Conservation (phyloP, 768 basidiomycete genomes). For the Mycena venus region DNA sequence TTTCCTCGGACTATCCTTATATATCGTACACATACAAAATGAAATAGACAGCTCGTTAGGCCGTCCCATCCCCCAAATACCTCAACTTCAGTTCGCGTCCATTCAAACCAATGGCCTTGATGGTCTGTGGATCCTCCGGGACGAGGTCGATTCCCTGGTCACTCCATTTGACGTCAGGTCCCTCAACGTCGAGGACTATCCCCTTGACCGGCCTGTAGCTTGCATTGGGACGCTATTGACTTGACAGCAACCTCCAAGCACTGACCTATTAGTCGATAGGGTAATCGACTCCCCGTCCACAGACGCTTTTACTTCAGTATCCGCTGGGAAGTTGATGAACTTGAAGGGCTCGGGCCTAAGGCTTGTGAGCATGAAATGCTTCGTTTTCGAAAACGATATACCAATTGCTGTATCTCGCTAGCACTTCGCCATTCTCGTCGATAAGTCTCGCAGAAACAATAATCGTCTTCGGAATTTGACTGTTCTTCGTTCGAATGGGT, state of each 20-base stretch:
- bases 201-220: conserved; percentile 83
- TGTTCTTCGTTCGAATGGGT: conserved; percentile 72
- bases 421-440: conserved; percentile 65
- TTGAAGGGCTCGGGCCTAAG: conserved; percentile 96
- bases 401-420: conserved; percentile 86
- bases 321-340: conserved; percentile 85
- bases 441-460: conserved; percentile 80
- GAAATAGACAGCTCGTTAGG: conserved; percentile 49
- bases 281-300: conserved; percentile 73
- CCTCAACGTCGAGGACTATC: conserved; percentile 83
- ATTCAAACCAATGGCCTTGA: conserved; percentile 75
- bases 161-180: conserved; percentile 81
- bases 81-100: conserved; percentile 75
- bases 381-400: conserved; percentile 44
- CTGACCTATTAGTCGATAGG: conserved; percentile 72
- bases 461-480: conserved; percentile 75
- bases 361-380: background rate
- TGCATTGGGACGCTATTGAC: background rate
- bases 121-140: conserved; percentile 84
- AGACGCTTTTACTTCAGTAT: conserved; percentile 69
- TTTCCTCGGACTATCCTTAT: conserved; percentile 28
- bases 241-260: conserved; percentile 42
- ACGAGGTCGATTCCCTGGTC: conserved; percentile 95
- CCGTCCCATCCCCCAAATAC: conserved; percentile 83
- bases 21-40: conserved; percentile 18